Evolutionary conservation across 2,329 filamentous ascomycete genomes (phyloP).

Genomic region (Monosporascus cannonballus): DNA sequence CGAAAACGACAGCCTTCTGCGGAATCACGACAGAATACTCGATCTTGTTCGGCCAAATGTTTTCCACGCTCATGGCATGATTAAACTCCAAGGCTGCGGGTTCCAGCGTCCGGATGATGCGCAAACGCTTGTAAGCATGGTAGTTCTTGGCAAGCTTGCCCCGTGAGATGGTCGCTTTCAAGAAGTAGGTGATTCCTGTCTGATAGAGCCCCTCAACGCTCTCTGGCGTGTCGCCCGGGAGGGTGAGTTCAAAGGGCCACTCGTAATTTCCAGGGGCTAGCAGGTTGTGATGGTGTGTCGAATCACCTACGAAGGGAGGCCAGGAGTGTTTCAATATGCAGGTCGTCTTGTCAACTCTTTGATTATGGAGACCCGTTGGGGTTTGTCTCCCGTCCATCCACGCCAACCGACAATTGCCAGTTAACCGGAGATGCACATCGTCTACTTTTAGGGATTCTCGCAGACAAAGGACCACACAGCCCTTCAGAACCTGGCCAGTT

Average conservation of each 20-base stretch:
- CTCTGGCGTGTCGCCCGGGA: slow-evolving; percentile 71
- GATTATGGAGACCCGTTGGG: slow-evolving; percentile 52
- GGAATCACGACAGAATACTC: slow-evolving; percentile 92
- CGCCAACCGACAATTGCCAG: slow-evolving; percentile 63
- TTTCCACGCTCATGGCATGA: slow-evolving; percentile 92
- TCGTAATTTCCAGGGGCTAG: slow-evolving; percentile 74
- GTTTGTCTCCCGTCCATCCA: slow-evolving; percentile 44
- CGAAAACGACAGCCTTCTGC: slow-evolving; percentile 90
- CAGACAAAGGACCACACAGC: slow-evolving; percentile 67
- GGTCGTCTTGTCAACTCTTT: slow-evolving; percentile 52
- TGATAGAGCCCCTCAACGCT: slow-evolving; percentile 86
- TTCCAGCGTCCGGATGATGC: slow-evolving; percentile 72
- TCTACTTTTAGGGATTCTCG: slow-evolving; percentile 64
- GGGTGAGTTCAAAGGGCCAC: slow-evolving; percentile 69
- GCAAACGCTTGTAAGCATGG: slow-evolving; percentile 69
- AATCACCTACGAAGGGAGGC: slow-evolving; percentile 56
- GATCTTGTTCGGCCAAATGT: slow-evolving; percentile 96
- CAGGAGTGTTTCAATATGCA: slow-evolving; percentile 65
- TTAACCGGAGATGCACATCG: slow-evolving; percentile 65
- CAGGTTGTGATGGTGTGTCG: slow-evolving; percentile 49
- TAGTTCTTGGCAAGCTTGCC: slow-evolving; percentile 87
- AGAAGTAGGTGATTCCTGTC: slow-evolving; percentile 80
- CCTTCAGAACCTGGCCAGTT: slow-evolving; percentile 67
- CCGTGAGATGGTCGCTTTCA: slow-evolving; percentile 83
- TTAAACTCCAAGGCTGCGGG: slow-evolving; percentile 70